Base-by-base conservation (phyloP, 2,329 filamentous ascomycete species). In the Ascochyta pisi region DNA sequence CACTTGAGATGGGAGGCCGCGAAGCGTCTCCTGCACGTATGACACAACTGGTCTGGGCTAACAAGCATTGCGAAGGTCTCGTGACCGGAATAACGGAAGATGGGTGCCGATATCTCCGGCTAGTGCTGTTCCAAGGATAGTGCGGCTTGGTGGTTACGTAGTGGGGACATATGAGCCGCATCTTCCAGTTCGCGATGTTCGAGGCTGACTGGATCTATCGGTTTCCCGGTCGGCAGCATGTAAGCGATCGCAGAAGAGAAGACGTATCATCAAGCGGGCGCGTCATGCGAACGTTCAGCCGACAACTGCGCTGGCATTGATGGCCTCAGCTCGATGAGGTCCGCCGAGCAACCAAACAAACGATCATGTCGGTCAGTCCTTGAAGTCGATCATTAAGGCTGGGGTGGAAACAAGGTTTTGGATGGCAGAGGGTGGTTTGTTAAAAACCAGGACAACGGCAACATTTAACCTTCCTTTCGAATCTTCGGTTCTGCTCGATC, bases 41-140 rank as follows among this genome's bases (percentile, higher is more conserved):
- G 66, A 67, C 64, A 66, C 59, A 56, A 41, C 19, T 41, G 35
- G 47, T 44, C 49, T 63, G 55, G 56, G 57, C 60, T 48, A 27
- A 51, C 44, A 56, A 24, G 53, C 47, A 56, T 39, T 56, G 38
- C 34, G 33, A 35, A n/a, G 24, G 52, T 61, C 60, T 62, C 55
- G 61, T 64, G 60, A 62, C 50, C 43, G 35, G 29, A 37, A 26
- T 23, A 41, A 35, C 43, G 33, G 19, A 46, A 34, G 19, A 26
- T 40, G 4, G 26, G 48, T 54, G 44, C 63, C 50, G 63, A 57
- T 47, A 34, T 47, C 55, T 44, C 61, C 62, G 58, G 41, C 57
- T 59, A 63, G 50, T 29, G 47, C 43, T 24, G n/a, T 43, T 41
- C 39, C 26, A 8, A 43, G 46, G 16, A 40, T 52, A 49, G 49